A percentile compares a stretch with the other conserved stretches of the same genome.
Evolutionary conservation across 176 grass and related monocot species (phyloP).

Genomic region (Rhynchospora pubera): DNA sequence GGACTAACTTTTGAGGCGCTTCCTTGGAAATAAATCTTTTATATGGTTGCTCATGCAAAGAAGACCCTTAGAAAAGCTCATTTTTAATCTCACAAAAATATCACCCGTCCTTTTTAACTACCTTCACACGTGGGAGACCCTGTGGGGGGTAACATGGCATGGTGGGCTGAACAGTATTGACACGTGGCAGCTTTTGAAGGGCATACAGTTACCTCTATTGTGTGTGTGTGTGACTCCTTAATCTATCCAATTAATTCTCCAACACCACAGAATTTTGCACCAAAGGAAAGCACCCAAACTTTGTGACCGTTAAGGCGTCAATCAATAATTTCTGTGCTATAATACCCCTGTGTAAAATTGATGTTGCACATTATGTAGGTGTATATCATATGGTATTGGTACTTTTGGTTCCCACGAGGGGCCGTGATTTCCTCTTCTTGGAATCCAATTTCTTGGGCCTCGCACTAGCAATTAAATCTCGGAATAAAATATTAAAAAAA

Average conservation of each 20-base stretch:
- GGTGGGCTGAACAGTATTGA: background rate
- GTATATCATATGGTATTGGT: background rate
- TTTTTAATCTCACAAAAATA: background rate
- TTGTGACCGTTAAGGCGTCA: background rate
- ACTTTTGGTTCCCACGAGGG: slow-evolving; percentile 27
- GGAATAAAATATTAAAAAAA: background rate
- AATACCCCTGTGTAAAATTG: background rate
- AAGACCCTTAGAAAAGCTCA: background rate
- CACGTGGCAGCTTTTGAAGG: background rate
- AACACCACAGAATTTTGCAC: background rate
- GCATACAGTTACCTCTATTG: background rate
- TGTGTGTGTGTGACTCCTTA: background rate
- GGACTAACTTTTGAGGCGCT: background rate
- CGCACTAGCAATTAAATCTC: slow-evolving; percentile 19
- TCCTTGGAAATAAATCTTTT: background rate
- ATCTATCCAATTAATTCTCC: background rate
- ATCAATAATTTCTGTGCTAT: background rate
- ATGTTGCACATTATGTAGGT: background rate
- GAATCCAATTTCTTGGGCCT: slow-evolving; percentile 21
- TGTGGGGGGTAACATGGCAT: slow-evolving; percentile 23
- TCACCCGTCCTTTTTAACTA: slow-evolving; percentile 24
- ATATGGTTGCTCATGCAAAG: background rate
- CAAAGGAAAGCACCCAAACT: slow-evolving; percentile 9
- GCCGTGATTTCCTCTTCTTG: slow-evolving; percentile 49
- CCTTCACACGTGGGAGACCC: slow-evolving; percentile 15